Conservation (phyloP, 192 early-diverging fungal species). For the Rhizophagus clarus region DNA sequence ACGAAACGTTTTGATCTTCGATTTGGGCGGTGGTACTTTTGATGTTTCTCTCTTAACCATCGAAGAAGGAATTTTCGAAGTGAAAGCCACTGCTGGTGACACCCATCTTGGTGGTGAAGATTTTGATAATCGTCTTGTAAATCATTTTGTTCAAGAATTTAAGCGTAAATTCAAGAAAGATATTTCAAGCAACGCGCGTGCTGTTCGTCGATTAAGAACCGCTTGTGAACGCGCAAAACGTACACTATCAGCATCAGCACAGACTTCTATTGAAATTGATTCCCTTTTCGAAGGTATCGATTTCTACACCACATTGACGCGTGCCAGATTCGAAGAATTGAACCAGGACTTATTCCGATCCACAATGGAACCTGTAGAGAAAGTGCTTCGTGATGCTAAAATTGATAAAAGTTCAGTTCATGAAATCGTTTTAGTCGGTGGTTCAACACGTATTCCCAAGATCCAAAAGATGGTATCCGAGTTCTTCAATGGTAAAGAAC, state of each 20-base stretch:
- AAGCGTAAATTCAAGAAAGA: constrained; percentile 99
- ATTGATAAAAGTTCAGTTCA: constrained; percentile 67
- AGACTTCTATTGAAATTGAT: constrained; percentile 94
- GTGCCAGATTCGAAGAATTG: not conserved
- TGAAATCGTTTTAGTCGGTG: not conserved
- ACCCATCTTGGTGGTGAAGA: constrained; percentile 71
- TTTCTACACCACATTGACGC: constrained; percentile 93
- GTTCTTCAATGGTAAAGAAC: constrained; percentile 99
- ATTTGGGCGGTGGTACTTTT: constrained; percentile 76
- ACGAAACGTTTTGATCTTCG: constrained; percentile 74
- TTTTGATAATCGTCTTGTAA: not conserved
- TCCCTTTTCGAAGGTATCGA: constrained; percentile 95
- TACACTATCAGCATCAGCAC: constrained; percentile 89
- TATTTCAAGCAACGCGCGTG: constrained; percentile 83
- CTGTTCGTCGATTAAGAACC: constrained; percentile 94
- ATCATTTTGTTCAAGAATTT: constrained; percentile 91
- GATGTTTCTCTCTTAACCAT: constrained; percentile 96
- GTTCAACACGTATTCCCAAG: not conserved
- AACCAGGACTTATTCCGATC: not conserved
- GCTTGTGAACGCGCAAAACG: constrained; percentile 98
- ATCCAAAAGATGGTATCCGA: constrained; percentile 92
- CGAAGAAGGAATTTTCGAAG: constrained; percentile 51
- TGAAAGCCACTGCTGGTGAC: constrained; percentile 97
- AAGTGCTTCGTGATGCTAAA: constrained; percentile 99
- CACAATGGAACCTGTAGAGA: constrained; percentile 90